Percentiles rank a stretch among this genome's conserved stretches.
These are phyloP conservation scores for Dictyophora rubrovolvata DNA, from an alignment of 768 basidiomycete species.

Conservation along the genomic window DNA sequence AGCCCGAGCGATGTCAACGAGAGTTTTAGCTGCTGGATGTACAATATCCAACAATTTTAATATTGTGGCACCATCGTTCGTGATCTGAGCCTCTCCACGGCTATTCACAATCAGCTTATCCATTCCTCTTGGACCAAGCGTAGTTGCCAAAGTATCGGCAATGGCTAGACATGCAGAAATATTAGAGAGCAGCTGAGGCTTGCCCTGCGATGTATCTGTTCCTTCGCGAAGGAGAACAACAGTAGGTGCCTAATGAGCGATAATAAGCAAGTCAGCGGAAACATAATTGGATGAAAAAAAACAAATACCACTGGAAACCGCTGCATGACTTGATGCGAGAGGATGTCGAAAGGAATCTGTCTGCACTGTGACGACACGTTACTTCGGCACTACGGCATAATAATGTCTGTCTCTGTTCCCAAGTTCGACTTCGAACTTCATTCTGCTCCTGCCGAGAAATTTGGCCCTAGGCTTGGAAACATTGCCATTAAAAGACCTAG, in stretches of 20 bases:
- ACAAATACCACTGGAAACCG: neutral
- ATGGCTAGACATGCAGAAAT: slow-evolving; percentile 95
- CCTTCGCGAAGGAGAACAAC: slow-evolving; percentile 94
- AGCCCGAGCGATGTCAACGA: slow-evolving; percentile 96
- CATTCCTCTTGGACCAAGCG: slow-evolving; percentile 98
- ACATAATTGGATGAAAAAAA: slow-evolving; percentile 13
- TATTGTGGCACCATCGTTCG: slow-evolving; percentile 99
- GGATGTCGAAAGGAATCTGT: neutral
- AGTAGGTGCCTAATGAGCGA: slow-evolving; percentile 77
- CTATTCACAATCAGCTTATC: slow-evolving; percentile 95
- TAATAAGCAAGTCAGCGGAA: slow-evolving; percentile 7
- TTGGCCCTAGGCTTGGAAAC: neutral
- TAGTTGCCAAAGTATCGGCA: slow-evolving; percentile 81
- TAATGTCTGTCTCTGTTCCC: neutral
- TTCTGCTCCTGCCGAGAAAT: neutral
- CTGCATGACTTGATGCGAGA: neutral
- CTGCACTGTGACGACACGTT: neutral
- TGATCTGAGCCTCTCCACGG: slow-evolving; percentile 94
- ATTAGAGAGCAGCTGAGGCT: slow-evolving; percentile 84
- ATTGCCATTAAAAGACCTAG: slow-evolving; percentile 3
- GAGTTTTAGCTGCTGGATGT: slow-evolving; percentile 94
- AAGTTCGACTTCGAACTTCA: neutral
- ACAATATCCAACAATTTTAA: slow-evolving; percentile 95
- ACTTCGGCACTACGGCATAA: neutral
- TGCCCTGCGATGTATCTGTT: slow-evolving; percentile 93